Evolutionary conservation across 495 filamentous ascomycete genomes (phyloP).

Genomic region (Aspergillus haitiensis): DNA sequence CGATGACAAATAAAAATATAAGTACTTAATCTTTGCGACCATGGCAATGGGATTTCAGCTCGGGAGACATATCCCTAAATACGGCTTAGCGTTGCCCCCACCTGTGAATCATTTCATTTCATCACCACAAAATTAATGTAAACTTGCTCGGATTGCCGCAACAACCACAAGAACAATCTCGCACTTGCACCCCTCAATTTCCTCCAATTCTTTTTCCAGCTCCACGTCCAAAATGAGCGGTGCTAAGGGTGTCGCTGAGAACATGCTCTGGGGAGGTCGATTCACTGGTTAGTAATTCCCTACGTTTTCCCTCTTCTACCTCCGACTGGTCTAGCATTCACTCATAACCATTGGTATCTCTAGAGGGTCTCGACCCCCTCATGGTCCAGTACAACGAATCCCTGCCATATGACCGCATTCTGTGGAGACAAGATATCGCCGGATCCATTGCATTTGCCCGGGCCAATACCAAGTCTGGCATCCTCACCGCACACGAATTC

Average conservation of each 20-base stretch:
- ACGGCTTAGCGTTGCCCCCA: slow-evolving; percentile 10
- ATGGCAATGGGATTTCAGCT: too few relatives aligned
- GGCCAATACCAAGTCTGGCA: slow-evolving; percentile 73
- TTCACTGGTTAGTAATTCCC: slow-evolving; percentile 63
- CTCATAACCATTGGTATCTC: slow-evolving; percentile 19
- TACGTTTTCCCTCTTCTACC: slow-evolving; percentile 16
- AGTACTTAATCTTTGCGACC: too few relatives aligned
- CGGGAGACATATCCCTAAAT: neutral
- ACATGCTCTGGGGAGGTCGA: slow-evolving; percentile 80
- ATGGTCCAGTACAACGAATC: slow-evolving; percentile 89
- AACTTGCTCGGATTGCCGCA: neutral
- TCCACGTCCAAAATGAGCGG: slow-evolving; percentile 40
- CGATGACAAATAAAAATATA: neutral
- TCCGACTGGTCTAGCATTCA: neutral
- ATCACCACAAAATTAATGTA: slow-evolving; percentile 2
- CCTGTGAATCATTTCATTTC: slow-evolving; percentile 17
- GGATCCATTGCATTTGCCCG: slow-evolving; percentile 86
- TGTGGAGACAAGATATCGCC: slow-evolving; percentile 78
- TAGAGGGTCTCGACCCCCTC: slow-evolving; percentile 78
- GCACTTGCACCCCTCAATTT: slow-evolving; percentile 9
- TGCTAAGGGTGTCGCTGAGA: slow-evolving; percentile 47
- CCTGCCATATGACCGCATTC: slow-evolving; percentile 78
- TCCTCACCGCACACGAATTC: slow-evolving; percentile 76
- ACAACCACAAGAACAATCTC: slow-evolving; percentile 5
- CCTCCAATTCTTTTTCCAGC: slow-evolving; percentile 11